phyloP scores from a whole-genome alignment of 2,329 filamentous ascomycete genomes.

The Alternaria atra region DNA sequence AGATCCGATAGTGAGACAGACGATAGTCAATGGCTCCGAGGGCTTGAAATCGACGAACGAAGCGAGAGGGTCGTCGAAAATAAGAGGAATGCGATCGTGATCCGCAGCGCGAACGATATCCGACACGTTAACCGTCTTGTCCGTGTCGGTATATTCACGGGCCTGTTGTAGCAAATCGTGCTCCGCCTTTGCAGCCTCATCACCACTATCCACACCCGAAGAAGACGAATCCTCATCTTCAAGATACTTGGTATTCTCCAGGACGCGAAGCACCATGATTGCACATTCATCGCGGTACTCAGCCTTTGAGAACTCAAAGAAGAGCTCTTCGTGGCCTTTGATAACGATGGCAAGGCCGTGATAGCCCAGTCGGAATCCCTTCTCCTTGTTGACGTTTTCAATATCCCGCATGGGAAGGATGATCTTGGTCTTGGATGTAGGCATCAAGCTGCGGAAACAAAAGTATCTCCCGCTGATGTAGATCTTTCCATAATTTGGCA shows the following conservation, averaged over 20 bases:
- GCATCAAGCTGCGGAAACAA: slow-evolving; percentile 91
- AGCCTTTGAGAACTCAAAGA: slow-evolving; percentile 86
- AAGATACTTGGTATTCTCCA: slow-evolving; percentile 77
- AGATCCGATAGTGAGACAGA: slow-evolving; percentile 94
- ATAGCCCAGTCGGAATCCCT: slow-evolving; percentile 91
- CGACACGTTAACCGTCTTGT: slow-evolving; percentile 31
- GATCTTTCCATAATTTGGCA: slow-evolving; percentile 95
- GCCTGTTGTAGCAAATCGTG: slow-evolving; percentile 82
- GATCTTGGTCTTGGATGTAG: slow-evolving; percentile 88
- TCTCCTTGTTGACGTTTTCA: slow-evolving; percentile 93
- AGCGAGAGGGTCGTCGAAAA: slow-evolving; percentile 88
- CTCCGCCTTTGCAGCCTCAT: slow-evolving; percentile 80
- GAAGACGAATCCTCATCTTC: slow-evolving; percentile 74
- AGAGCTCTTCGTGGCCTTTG: slow-evolving; percentile 91
- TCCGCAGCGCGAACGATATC: slow-evolving; percentile 44
- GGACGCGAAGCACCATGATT: slow-evolving; percentile 77
- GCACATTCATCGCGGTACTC: slow-evolving; percentile 89
- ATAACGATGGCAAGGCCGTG: slow-evolving; percentile 93
- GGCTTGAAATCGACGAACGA: slow-evolving; percentile 95
- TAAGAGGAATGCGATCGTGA: slow-evolving; percentile 73
- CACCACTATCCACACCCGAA: slow-evolving; percentile 73
- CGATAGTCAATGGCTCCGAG: slow-evolving; percentile 78
- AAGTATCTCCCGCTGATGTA: slow-evolving; percentile 89
- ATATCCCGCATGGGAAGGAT: slow-evolving; percentile 91
- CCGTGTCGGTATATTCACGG: slow-evolving; percentile 56